Conservation (phyloP, 352 stramenopile species). For the Phytophthora capsici region DNA sequence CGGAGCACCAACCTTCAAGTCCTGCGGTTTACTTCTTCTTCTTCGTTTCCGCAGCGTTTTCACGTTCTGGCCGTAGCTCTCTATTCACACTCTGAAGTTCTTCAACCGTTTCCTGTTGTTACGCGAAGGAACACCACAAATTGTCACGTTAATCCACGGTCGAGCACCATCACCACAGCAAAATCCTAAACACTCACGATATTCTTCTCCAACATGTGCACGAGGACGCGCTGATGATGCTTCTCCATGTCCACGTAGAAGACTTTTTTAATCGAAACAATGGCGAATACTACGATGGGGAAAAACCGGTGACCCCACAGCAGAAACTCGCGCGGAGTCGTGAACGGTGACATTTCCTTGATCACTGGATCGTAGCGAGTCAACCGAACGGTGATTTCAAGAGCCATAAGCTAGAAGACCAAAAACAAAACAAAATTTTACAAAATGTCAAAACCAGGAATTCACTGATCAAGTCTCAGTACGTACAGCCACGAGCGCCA, state of each 20-base stretch:
- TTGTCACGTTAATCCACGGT: neutral
- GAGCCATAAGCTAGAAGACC: slow-evolving; percentile 44
- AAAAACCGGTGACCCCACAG: slow-evolving; percentile 64
- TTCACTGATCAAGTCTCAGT: neutral
- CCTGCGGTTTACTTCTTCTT: slow-evolving; percentile 16
- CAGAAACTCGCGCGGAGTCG: slow-evolving; percentile 66
- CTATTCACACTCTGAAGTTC: slow-evolving; percentile 32
- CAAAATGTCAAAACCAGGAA: neutral
- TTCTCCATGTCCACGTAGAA: slow-evolving; percentile 71
- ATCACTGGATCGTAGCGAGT: slow-evolving; percentile 65
- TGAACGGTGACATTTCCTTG: slow-evolving; percentile 46
- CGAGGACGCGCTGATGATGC: slow-evolving; percentile 51
- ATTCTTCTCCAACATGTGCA: slow-evolving; percentile 63
- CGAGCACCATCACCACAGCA: neutral
- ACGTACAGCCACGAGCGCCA: slow-evolving; percentile 54
- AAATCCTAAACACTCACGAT: slow-evolving; percentile 32
- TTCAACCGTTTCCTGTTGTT: slow-evolving; percentile 34
- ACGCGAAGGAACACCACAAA: neutral
- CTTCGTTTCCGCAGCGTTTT: slow-evolving; percentile 20
- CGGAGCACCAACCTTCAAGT: neutral
- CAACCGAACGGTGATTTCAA: slow-evolving; percentile 64
- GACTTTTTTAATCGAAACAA: slow-evolving; percentile 54
- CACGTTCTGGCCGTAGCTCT: slow-evolving; percentile 23
- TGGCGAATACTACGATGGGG: slow-evolving; percentile 51
- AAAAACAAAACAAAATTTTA: neutral